These are phyloP conservation scores for Starmera dryadoides DNA, from an alignment of 805 yeast genomes.

Conservation along the genomic window DNA sequence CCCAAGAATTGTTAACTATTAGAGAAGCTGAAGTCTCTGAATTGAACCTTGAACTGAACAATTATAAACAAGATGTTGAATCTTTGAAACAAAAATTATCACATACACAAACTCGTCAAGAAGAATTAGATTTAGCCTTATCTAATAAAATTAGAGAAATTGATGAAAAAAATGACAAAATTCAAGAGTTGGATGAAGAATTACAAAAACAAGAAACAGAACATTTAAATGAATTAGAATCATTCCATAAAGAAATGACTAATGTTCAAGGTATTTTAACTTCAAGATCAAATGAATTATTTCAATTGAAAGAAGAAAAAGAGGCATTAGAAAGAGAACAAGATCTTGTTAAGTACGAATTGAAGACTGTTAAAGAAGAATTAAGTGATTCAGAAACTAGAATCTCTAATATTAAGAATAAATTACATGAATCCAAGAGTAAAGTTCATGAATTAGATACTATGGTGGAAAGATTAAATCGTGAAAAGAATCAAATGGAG, in stretches of 20 bases:
- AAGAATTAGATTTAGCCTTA: not conserved
- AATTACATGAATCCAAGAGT: conserved; percentile 13
- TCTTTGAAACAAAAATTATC: conserved; percentile 1
- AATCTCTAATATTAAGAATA: conserved; percentile 12
- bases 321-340: conserved; percentile 15
- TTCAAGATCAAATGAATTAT: conserved; percentile 20
- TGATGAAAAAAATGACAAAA: conserved; percentile 12
- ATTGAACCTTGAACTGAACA: conserved; percentile 12
- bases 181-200: conserved; percentile 23
- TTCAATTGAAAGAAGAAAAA: conserved; percentile 20
- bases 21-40: conserved; percentile 23
- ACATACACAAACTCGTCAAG: not conserved
- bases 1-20: conserved; percentile 12
- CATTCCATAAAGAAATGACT: conserved; percentile 26
- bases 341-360: conserved; percentile 17
- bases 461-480: conserved; percentile 22
- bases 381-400: conserved; percentile 17
- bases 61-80: conserved; percentile 6
- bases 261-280: conserved; percentile 24
- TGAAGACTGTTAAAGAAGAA: conserved; percentile 18
- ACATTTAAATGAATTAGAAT: conserved; percentile 29
- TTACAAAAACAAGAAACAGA: conserved; percentile 27
- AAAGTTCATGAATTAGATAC: conserved; percentile 16
- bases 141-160: conserved; percentile 6
- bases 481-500: conserved; percentile 32